Conservation (phyloP, 176 grass and related monocot genomes). For the Rhynchospora pubera region DNA sequence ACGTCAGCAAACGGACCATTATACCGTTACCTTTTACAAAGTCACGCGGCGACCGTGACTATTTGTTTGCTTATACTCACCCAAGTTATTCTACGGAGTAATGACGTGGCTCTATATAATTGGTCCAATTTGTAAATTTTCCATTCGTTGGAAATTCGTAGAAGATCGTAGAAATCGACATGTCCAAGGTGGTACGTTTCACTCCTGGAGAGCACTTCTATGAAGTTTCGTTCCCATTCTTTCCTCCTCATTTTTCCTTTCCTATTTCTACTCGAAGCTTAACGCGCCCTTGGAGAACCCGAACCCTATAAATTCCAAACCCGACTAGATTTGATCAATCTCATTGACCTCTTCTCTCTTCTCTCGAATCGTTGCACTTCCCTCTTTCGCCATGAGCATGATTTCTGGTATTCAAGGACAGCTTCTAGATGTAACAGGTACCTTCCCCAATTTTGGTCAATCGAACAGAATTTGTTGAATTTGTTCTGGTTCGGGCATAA, state of each 20-base stretch:
- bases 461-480: background rate
- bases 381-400: background rate
- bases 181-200: too few species aligned
- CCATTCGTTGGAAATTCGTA: too few species aligned
- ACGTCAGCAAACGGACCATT: too few species aligned
- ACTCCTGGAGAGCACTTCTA: too few species aligned
- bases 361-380: background rate
- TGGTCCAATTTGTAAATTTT: background rate
- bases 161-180: too few species aligned
- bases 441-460: background rate
- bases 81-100: background rate
- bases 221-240: background rate
- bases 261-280: background rate
- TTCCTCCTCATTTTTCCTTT: background rate
- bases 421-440: constrained; percentile 70
- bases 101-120: background rate
- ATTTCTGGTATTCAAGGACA: constrained; percentile 57
- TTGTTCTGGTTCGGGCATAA: background rate
- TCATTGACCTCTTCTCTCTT: background rate
- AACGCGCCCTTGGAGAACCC: background rate
- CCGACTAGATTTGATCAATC: background rate
- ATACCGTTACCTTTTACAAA: background rate
- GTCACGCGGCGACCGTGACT: background rate
- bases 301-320: background rate
- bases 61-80: background rate